Conservation (phyloP, 805 yeast species). For the Lipomyces starkeyi region DNA sequence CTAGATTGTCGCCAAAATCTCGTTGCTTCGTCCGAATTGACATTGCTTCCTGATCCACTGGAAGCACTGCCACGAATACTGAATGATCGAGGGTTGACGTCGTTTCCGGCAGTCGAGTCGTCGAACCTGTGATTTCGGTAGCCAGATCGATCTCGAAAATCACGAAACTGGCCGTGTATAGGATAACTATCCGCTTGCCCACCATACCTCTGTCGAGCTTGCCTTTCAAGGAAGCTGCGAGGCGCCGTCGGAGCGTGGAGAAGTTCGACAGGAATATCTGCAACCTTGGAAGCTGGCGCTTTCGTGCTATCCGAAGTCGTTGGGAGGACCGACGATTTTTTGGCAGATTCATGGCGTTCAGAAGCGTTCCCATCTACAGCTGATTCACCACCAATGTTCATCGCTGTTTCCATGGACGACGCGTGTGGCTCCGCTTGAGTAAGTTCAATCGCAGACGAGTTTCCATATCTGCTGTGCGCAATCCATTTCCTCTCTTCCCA, state of each 20-base stretch:
- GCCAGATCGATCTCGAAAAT: neutral
- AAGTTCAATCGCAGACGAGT: conserved; percentile 6
- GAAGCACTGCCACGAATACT: conserved; percentile 4
- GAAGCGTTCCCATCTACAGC: neutral
- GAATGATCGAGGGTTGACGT: neutral
- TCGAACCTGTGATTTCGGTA: neutral
- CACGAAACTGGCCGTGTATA: neutral
- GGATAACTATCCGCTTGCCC: neutral
- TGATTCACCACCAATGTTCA: neutral
- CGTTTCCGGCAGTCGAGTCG: neutral
- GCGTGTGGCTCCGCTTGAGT: conserved; percentile 8
- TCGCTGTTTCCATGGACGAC: neutral
- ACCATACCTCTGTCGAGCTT: conserved; percentile 2
- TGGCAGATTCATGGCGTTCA: neutral
- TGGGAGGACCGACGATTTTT: neutral
- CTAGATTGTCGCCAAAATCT: conserved; percentile 4
- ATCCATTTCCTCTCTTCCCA: conserved; percentile 1
- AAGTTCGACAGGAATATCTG: conserved; percentile 23
- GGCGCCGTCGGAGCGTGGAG: conserved; percentile 29
- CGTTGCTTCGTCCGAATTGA: neutral
- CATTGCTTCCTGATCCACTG: neutral
- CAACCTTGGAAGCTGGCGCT: conserved; percentile 3
- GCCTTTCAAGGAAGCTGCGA: conserved; percentile 15
- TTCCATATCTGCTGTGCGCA: neutral
- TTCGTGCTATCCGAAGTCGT: neutral